Evolutionary conservation across 257 asterid genomes (phyloP).

Genomic region (Solanum bukasovii): DNA sequence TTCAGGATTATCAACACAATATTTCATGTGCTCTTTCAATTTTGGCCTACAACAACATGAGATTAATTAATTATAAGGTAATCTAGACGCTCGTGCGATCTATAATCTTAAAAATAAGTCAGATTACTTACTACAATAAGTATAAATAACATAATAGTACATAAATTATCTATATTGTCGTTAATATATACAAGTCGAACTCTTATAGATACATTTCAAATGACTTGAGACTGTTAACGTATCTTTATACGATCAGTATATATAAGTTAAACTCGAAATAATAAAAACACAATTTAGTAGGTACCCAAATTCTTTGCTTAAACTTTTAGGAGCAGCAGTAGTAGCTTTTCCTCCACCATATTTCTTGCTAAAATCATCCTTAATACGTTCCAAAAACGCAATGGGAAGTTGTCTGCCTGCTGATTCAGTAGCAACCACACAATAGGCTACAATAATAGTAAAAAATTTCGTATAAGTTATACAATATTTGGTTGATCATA

Average conservation of each 20-base stretch:
- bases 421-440: slow-evolving; percentile 46
- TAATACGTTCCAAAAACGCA: slow-evolving; percentile 35
- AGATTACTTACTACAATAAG: background rate
- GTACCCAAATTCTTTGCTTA: slow-evolving; percentile 42
- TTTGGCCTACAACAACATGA: slow-evolving; percentile 24
- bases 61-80: background rate
- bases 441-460: slow-evolving; percentile 24
- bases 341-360: slow-evolving; percentile 40
- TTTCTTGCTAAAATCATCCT: slow-evolving; percentile 41
- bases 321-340: slow-evolving; percentile 30
- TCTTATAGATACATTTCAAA: background rate
- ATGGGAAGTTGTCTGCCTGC: slow-evolving; percentile 45
- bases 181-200: background rate
- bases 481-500: background rate
- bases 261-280: background rate
- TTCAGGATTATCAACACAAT: slow-evolving; percentile 41
- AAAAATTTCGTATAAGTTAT: background rate
- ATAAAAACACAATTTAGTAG: background rate
- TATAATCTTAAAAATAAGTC: background rate
- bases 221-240: background rate
- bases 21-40: slow-evolving; percentile 47
- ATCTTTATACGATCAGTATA: background rate
- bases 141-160: background rate
- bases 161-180: background rate
- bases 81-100: rapidly evolving